These are phyloP conservation scores for Salix koriyanagi DNA, from an alignment of 345 rosid genomes.

Conservation along the genomic window DNA sequence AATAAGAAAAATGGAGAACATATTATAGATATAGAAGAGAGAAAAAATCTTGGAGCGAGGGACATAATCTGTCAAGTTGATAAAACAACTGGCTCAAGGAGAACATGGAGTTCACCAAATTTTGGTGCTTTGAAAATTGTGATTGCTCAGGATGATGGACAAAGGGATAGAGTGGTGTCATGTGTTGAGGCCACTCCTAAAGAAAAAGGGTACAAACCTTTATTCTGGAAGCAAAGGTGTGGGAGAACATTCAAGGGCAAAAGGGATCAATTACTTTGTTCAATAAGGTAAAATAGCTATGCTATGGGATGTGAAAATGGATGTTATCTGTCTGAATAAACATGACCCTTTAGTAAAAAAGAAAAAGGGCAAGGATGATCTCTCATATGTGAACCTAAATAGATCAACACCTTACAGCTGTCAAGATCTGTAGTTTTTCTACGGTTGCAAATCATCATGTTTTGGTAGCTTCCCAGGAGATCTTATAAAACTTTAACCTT, in stretches of 20 bases:
- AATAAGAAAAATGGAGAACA: constrained; percentile 28
- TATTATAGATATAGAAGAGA: constrained; percentile 38
- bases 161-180: constrained; percentile 23
- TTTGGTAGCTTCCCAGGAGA: neutral
- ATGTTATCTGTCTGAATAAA: neutral
- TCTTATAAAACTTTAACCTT: constrained; percentile 15
- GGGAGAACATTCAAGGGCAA: constrained; percentile 39
- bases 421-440: neutral
- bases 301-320: neutral
- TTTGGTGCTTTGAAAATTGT: constrained; percentile 54
- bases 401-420: neutral
- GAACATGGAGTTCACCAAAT: constrained; percentile 67
- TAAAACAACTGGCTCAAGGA: constrained; percentile 40
- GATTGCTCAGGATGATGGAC: constrained; percentile 38
- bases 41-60: constrained; percentile 32
- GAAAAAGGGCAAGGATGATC: neutral
- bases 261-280: constrained; percentile 31
- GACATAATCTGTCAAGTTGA: constrained; percentile 30
- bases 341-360: neutral
- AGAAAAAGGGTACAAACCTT: constrained; percentile 55
- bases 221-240: constrained; percentile 52
- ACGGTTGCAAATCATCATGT: neutral
- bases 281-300: constrained; percentile 40
- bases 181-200: constrained; percentile 57
- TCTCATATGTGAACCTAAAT: neutral